These are phyloP conservation scores for Flammula alnicola DNA, from an alignment of 1,284 basidiomycete genomes.

Conservation along the genomic window DNA sequence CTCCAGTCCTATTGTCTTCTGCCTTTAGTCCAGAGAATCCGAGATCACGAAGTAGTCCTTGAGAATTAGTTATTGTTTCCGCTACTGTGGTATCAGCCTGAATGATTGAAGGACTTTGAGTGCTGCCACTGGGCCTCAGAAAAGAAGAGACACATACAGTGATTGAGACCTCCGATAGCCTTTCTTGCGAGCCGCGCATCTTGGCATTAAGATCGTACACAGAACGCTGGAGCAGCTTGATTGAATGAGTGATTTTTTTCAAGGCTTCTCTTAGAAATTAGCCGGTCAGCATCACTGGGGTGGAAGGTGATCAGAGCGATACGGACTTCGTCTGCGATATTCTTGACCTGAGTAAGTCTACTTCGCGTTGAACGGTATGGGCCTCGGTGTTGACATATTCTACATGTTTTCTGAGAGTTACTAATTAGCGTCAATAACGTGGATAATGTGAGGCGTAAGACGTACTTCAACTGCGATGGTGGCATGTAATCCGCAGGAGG, in stretches of 20 bases:
- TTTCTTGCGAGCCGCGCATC: constrained; percentile 28
- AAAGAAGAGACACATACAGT: too few species aligned
- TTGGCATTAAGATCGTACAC: constrained; percentile 27
- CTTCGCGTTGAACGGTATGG: constrained; percentile 32
- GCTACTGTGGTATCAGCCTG: constrained; percentile 20
- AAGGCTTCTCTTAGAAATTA: constrained; percentile 24
- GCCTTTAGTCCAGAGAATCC: not conserved
- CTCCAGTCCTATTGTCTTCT: not conserved
- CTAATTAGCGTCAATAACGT: not conserved
- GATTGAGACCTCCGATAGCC: constrained; percentile 35
- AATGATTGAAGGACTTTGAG: not conserved
- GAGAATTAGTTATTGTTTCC: constrained; percentile 3
- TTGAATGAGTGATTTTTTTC: constrained; percentile 24
- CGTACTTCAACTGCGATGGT: constrained; percentile 23
- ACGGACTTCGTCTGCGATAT: constrained; percentile 34
- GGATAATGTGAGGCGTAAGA: not conserved
- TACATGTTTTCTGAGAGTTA: constrained; percentile 28
- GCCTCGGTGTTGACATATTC: constrained; percentile 32
- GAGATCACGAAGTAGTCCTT: constrained; percentile 4
- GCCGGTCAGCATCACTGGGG: not conserved
- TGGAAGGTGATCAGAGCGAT: not conserved
- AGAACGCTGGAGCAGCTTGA: constrained; percentile 29
- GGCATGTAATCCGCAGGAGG: constrained; percentile 14
- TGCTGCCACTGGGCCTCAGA: too few species aligned
- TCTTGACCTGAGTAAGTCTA: constrained; percentile 28